phyloP scores from a whole-genome alignment of 78 protist genomes.

The Dictyostelium intermedium region DNA sequence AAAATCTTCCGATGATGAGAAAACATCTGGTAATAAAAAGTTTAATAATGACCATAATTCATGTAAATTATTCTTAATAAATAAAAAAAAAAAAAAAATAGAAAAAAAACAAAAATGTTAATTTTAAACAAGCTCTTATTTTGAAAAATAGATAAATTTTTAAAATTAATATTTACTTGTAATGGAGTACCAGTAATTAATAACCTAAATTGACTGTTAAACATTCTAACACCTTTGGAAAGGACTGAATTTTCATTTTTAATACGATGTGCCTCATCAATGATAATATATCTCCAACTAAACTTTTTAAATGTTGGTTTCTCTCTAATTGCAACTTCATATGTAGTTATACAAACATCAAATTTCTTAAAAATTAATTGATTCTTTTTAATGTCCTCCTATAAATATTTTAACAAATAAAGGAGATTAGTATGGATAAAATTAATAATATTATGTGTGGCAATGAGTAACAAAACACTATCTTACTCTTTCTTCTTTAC shows the following conservation, averaged over 20 bases:
- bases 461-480: no score
- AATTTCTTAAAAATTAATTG: conserved; percentile 78
- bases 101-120: background rate
- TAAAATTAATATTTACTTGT: conserved; percentile 47
- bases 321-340: conserved; percentile 93
- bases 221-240: conserved; percentile 75
- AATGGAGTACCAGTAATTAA: conserved; percentile 98
- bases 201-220: conserved; percentile 85
- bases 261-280: conserved; percentile 99
- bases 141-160: no score
- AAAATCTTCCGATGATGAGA: conserved; percentile 90
- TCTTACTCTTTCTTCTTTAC: conserved; percentile 89
- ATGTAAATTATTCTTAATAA: conserved; percentile 96
- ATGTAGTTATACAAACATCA: conserved; percentile 95
- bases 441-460: background rate
- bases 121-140: no score
- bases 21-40: conserved; percentile 97
- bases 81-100: background rate
- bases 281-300: conserved; percentile 91
- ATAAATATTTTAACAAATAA: background rate
- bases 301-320: conserved; percentile 85
- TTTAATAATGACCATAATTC: conserved; percentile 99
- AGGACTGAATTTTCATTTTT: conserved; percentile 97
- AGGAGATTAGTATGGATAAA: background rate
- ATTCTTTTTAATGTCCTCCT: conserved; percentile 71